phyloP scores from a whole-genome alignment of 495 filamentous ascomycete species.

The Parachaetomium inaequale region DNA sequence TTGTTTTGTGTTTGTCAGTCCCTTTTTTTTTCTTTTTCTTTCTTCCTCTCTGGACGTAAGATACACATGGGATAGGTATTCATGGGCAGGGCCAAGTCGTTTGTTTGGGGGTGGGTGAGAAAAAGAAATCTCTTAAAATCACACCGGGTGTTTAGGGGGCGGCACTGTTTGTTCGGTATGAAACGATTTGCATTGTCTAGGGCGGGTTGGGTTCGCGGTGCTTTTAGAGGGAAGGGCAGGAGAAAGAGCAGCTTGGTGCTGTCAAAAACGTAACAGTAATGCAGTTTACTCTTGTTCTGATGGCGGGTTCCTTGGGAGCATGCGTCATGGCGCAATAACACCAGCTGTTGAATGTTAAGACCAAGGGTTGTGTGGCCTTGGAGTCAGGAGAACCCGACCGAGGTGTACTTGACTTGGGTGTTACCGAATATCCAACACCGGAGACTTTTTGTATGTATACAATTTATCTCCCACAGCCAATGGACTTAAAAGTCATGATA shows the following conservation, averaged over 20 bases:
- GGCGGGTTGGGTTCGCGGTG: background rate
- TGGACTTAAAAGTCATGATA: no score
- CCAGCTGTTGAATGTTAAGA: no score
- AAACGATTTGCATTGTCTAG: constrained; percentile 8
- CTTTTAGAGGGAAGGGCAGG: background rate
- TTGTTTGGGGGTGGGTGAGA: constrained; percentile 3
- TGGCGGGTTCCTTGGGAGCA: background rate
- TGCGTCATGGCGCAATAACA: background rate
- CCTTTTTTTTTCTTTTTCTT: background rate
- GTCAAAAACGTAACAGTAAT: constrained; percentile 8
- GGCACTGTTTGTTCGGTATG: background rate
- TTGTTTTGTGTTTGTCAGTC: no score
- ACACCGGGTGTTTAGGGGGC: background rate
- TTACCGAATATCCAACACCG: no score
- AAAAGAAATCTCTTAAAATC: background rate
- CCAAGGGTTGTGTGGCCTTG: background rate
- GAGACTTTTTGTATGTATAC: no score
- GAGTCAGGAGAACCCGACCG: no score
- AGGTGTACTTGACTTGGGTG: no score
- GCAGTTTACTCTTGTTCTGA: background rate
- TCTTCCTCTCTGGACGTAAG: background rate
- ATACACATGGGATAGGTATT: constrained; percentile 9
- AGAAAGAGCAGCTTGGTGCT: background rate
- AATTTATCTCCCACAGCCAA: no score
- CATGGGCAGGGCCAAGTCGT: constrained; percentile 15